Percentiles rank a stretch among this genome's conserved stretches.
Conservation (phyloP, 495 filamentous ascomycete genomes). For the Mycothermus thermophilus region DNA sequence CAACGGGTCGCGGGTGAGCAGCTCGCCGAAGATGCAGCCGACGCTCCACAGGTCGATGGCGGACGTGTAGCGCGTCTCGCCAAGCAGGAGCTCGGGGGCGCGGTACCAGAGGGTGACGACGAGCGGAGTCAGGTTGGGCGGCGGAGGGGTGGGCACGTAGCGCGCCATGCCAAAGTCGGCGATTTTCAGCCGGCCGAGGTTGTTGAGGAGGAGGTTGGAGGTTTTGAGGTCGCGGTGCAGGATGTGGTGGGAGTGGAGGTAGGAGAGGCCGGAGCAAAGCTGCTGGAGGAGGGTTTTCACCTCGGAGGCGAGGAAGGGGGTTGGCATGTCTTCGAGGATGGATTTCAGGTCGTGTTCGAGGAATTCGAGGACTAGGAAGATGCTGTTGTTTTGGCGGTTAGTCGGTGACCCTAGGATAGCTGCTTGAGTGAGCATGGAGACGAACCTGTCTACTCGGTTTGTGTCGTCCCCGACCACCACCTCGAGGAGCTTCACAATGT, state of each 20-base stretch:
- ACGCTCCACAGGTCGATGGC: constrained; percentile 92
- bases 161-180: constrained; percentile 98
- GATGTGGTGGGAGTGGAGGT: constrained; percentile 84
- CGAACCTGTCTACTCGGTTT: constrained; percentile 57
- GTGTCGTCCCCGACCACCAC: constrained; percentile 66
- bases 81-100: constrained; percentile 78
- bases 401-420: too few relatives aligned
- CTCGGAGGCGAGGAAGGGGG: constrained; percentile 87
- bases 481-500: constrained; percentile 69
- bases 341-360: constrained; percentile 95
- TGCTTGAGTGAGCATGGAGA: neutral
- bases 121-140: constrained; percentile 74
- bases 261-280: constrained; percentile 65
- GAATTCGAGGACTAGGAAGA: constrained; percentile 96
- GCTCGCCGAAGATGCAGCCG: constrained; percentile 92
- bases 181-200: constrained; percentile 88
- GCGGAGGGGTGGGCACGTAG: constrained; percentile 63
- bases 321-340: constrained; percentile 82
- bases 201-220: constrained; percentile 88
- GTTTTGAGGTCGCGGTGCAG: constrained; percentile 96
- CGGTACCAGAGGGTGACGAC: constrained; percentile 98
- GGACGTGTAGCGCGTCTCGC: constrained; percentile 57
- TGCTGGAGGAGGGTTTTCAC: constrained; percentile 82
- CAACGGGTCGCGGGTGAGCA: constrained; percentile 69
- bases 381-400: constrained; percentile 41